These are phyloP conservation scores for Lachancea thermotolerans DNA, from an alignment of 805 yeast species.

Conservation along the genomic window DNA sequence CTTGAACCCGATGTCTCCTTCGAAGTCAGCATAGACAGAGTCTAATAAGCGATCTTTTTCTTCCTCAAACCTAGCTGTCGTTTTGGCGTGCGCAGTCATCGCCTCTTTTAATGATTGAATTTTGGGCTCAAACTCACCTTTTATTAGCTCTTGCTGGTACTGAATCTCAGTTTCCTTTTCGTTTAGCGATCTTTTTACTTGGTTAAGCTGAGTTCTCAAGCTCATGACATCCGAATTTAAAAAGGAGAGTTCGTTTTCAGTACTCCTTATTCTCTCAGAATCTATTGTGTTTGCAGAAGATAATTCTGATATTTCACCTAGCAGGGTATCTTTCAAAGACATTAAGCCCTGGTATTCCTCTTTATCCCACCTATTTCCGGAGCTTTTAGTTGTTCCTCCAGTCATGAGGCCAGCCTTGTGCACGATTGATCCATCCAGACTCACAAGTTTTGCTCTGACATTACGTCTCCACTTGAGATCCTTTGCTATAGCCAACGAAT, in stretches of 20 bases:
- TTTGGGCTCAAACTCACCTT: constrained; percentile 26
- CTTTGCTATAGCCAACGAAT: constrained; percentile 60
- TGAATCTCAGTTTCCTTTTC: constrained; percentile 46
- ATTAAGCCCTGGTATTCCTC: constrained; percentile 51
- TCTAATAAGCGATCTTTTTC: constrained; percentile 36
- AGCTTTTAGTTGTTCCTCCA: constrained; percentile 63
- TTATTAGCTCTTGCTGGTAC: constrained; percentile 36
- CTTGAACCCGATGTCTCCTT: constrained; percentile 46
- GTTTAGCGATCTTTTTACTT: constrained; percentile 38
- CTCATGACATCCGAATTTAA: constrained; percentile 41
- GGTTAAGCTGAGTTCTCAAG: constrained; percentile 40
- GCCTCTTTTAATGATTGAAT: constrained; percentile 21
- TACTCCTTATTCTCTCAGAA: constrained; percentile 47
- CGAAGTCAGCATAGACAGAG: constrained; percentile 47
- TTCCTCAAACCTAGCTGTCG: constrained; percentile 25
- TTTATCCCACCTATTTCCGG: constrained; percentile 62
- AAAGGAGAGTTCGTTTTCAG: constrained; percentile 49
- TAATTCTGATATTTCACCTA: constrained; percentile 38
- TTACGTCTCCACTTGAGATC: constrained; percentile 60
- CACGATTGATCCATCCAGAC: constrained; percentile 78
- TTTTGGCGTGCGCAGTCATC: constrained; percentile 15
- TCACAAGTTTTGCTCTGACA: constrained; percentile 60
- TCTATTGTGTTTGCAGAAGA: constrained; percentile 40
- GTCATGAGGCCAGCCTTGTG: constrained; percentile 88
- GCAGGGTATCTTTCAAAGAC: constrained; percentile 43